Percentiles rank a stretch among this genome's conserved stretches.
These are phyloP conservation scores for Phaeosphaeria sp. DNA, from an alignment of 2,329 filamentous ascomycete species.

Conservation along the genomic window DNA sequence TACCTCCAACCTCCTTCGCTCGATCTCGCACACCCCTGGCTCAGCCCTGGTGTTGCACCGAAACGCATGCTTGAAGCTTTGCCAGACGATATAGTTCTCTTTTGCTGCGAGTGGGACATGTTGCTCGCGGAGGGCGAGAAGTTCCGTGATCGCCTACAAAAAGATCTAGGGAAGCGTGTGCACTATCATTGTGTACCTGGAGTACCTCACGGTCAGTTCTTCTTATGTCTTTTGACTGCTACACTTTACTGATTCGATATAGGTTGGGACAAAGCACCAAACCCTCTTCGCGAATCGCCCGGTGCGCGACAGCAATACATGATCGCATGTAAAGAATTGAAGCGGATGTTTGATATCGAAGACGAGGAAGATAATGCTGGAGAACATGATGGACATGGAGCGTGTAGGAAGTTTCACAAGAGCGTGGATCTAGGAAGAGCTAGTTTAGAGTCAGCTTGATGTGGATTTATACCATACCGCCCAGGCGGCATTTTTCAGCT, in stretches of 20 bases:
- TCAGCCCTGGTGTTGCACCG: conserved; percentile 64
- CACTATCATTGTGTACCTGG: conserved; percentile 58
- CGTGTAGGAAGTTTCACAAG: conserved; percentile 18
- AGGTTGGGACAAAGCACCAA: conserved; percentile 72
- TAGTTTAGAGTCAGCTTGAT: not conserved
- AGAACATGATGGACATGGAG: conserved; percentile 2
- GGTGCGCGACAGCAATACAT: conserved; percentile 62
- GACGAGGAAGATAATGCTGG: conserved; percentile 32
- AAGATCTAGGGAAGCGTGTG: conserved; percentile 62
- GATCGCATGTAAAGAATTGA: conserved; percentile 61
- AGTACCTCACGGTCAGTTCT: not conserved
- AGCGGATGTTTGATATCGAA: conserved; percentile 50
- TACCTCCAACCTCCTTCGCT: conserved; percentile 57
- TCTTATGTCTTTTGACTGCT: not conserved
- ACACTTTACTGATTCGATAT: conserved; percentile 36
- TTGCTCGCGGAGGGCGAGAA: conserved; percentile 67
- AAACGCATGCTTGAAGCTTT: conserved; percentile 61
- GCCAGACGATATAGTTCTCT: conserved; percentile 67
- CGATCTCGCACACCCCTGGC: conserved; percentile 63
- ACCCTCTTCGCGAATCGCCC: conserved; percentile 61
- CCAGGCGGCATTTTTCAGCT: too few species aligned
- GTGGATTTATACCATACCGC: too few species aligned
- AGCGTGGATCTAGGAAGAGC: conserved; percentile 10
- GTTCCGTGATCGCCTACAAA: conserved; percentile 65
- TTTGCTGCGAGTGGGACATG: conserved; percentile 73